Evolutionary conservation across 2,329 filamentous ascomycete genomes (phyloP).

Genomic region (Colletotrichum incanum): DNA sequence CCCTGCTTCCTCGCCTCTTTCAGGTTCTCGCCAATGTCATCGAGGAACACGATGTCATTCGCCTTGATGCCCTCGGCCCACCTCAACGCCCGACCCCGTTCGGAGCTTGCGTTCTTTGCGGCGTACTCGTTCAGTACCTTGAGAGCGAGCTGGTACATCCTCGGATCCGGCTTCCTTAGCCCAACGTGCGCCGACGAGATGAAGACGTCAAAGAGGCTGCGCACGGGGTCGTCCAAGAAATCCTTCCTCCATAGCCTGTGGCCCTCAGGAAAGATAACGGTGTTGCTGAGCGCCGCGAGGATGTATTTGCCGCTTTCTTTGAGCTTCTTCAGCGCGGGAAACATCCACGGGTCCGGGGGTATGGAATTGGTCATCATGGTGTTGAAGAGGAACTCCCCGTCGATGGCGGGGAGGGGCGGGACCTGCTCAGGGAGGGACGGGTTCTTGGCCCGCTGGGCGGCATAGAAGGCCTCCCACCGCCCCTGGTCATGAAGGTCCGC

Average conservation of each 20-base stretch:
- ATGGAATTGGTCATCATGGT: conserved; percentile 87
- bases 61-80: conserved; percentile 70
- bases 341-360: conserved; percentile 88
- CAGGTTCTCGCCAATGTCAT: conserved; percentile 95
- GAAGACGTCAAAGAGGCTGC: conserved; percentile 86
- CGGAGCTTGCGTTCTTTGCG: conserved; percentile 61
- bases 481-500: conserved; percentile 77
- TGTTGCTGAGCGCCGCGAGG: conserved; percentile 90
- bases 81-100: conserved; percentile 57
- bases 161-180: conserved; percentile 87
- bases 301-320: conserved; percentile 76
- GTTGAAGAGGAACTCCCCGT: conserved; percentile 87
- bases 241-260: conserved; percentile 76
- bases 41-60: conserved; percentile 86
- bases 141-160: conserved; percentile 84
- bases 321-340: conserved; percentile 82
- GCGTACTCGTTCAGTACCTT: conserved; percentile 76
- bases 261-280: conserved; percentile 84
- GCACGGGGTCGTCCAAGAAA: conserved; percentile 70
- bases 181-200: conserved; percentile 90
- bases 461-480: conserved; percentile 80
- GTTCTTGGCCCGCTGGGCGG: conserved; percentile 59
- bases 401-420: conserved; percentile 79
- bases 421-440: conserved; percentile 57
- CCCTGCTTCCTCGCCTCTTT: conserved; percentile 83